phyloP scores from a whole-genome alignment of 176 grass and related monocot species.

The Ensete glaucum region DNA sequence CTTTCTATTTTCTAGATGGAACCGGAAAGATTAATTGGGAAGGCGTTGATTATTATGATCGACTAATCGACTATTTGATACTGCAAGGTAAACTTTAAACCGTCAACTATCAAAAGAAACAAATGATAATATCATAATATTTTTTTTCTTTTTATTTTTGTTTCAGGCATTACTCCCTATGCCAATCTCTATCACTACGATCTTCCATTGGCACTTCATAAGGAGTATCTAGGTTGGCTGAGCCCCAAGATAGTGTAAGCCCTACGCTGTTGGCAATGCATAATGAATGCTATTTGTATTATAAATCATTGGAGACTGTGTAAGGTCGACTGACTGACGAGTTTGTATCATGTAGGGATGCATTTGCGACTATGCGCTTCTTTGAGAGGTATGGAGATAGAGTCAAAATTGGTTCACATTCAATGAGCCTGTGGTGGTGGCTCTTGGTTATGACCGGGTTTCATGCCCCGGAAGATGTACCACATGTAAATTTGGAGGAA shows the following conservation, averaged over 20 bases:
- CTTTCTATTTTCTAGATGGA: slow-evolving; percentile 23
- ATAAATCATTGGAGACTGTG: too few species aligned
- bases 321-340: neutral
- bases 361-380: slow-evolving; percentile 48
- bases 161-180: slow-evolving; percentile 38
- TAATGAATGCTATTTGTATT: too few species aligned
- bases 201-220: slow-evolving; percentile 47
- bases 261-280: too few species aligned
- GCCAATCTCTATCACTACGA: slow-evolving; percentile 52
- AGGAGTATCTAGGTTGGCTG: slow-evolving; percentile 45
- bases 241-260: slow-evolving; percentile 43
- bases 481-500: slow-evolving; percentile 28
- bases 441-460: slow-evolving; percentile 46
- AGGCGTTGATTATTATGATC: slow-evolving; percentile 48
- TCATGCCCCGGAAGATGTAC: slow-evolving; percentile 48
- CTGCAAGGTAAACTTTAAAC: slow-evolving; percentile 17
- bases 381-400: slow-evolving; percentile 57
- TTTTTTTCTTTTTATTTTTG: neutral
- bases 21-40: slow-evolving; percentile 40
- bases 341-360: slow-evolving; percentile 21
- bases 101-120: too few species aligned
- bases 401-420: slow-evolving; percentile 91
- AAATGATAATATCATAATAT: too few species aligned
- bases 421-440: slow-evolving; percentile 27
- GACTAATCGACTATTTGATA: slow-evolving; percentile 45